Percentiles rank a stretch among this genome's conserved stretches.
These are phyloP conservation scores for Nigrospora osmanthi DNA, from an alignment of 2,329 filamentous ascomycete genomes.

Conservation along the genomic window DNA sequence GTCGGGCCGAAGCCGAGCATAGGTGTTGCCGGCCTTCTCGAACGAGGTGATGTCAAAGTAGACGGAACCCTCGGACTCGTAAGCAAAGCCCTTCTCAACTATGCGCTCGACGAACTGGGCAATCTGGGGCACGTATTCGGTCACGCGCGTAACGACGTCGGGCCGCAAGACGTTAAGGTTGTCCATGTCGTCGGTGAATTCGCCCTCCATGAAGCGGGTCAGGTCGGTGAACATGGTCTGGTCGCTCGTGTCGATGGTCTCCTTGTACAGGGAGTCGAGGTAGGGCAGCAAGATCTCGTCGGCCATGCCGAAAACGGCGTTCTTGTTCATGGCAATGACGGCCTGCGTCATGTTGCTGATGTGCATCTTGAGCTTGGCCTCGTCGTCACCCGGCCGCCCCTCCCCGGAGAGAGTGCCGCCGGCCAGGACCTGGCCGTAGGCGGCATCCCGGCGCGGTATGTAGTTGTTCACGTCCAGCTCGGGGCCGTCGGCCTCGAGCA, in stretches of 20 bases:
- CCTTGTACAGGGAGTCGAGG: constrained; percentile 63
- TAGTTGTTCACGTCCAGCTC: constrained; percentile 44
- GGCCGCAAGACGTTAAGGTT: constrained; percentile 78
- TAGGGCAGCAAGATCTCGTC: constrained; percentile 72
- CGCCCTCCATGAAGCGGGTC: constrained; percentile 76
- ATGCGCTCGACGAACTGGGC: constrained; percentile 77
- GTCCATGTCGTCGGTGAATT: constrained; percentile 84
- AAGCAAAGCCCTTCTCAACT: constrained; percentile 79
- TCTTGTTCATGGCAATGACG: constrained; percentile 37
- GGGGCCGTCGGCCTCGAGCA: constrained; percentile 32
- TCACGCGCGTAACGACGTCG: constrained; percentile 80
- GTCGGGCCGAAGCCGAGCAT: constrained; percentile 79
- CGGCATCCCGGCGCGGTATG: constrained; percentile 36
- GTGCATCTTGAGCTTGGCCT: constrained; percentile 89
- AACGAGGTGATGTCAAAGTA: constrained; percentile 91
- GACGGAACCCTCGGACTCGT: constrained; percentile 74
- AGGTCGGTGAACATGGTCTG: constrained; percentile 77
- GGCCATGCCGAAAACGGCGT: constrained; percentile 43
- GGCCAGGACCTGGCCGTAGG: constrained; percentile 45
- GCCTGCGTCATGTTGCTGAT: constrained; percentile 55
- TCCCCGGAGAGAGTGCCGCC: constrained; percentile 49
- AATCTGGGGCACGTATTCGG: constrained; percentile 84
- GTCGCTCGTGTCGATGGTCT: constrained; percentile 52
- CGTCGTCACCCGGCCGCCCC: constrained; percentile 61
- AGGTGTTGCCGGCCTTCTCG: constrained; percentile 75